Base-by-base conservation (phyloP, 75 land plant species). In the Chamaecyparis obtusa region DNA sequence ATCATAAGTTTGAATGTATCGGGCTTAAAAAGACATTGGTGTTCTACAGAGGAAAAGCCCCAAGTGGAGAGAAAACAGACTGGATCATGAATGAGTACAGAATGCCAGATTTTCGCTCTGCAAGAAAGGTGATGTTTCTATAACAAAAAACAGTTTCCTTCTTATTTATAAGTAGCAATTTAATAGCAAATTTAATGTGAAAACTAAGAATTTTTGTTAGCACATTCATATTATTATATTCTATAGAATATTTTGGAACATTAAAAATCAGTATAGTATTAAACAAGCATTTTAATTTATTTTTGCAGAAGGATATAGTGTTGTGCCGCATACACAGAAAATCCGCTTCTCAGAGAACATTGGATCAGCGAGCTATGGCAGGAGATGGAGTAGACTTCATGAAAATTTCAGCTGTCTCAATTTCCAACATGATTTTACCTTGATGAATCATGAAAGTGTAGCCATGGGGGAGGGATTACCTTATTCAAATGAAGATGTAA, bases 21-120 rank as follows among this genome's bases (percentile, higher is more conserved):
- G 95, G 95, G 17, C 78, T 91, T 27, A 93, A 85, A 72, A 93
- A 93, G 87, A 93, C 92, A n/a, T 87, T 94, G 44, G 95, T 94
- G 7, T 94, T 88, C 86, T 94, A 94, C 88, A 75, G 67, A 30
- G 95, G 95, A 9, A 87, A 91, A 77, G 92, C 94, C 0, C 94
- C 94, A 0, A 56, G 85, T 1, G 93, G 94, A 7, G 46, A 11
- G 48, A 94, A 89, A 86, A 94, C 95, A n/a, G 91, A 91, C 48
- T 94, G 95, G 95, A 88, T 94, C 85, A 93, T 94, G 94, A 91
- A 94, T 41, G 95, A 94, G 84, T 94, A 94, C 86, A 90, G 95
- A 67, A 51, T 94, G 41, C 95, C 95, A 36, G 92, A 92, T 55
- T 13, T 17, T 74, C 83, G 43, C 41, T 56, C 86, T 69, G 8